These are phyloP conservation scores for Pseudogymnoascus sp. DNA, from an alignment of 2,329 filamentous ascomycete species.

Conservation along the genomic window DNA sequence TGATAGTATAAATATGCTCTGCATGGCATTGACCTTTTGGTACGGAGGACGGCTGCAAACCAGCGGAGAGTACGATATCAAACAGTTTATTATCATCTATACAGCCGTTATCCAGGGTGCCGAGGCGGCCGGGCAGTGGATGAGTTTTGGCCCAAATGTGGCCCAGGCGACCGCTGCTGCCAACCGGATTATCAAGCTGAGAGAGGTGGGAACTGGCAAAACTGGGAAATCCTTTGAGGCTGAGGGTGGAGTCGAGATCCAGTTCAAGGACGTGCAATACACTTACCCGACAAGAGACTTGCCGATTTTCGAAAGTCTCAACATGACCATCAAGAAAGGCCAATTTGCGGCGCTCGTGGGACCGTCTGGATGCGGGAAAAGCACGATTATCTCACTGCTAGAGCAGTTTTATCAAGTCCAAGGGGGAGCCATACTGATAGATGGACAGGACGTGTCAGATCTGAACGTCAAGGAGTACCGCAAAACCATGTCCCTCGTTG, in stretches of 20 bases:
- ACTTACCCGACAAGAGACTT: slow-evolving; percentile 51
- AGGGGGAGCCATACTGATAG: slow-evolving; percentile 56
- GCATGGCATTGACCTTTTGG: slow-evolving; percentile 54
- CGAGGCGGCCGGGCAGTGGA: slow-evolving; percentile 45
- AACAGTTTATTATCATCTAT: slow-evolving; percentile 48
- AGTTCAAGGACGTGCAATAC: slow-evolving; percentile 50
- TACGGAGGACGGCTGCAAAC: slow-evolving; percentile 37
- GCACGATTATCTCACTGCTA: slow-evolving; percentile 56
- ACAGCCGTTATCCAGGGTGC: slow-evolving; percentile 44
- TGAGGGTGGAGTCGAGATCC: slow-evolving; percentile 44
- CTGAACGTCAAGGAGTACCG: slow-evolving; percentile 58
- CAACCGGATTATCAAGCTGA: slow-evolving; percentile 47
- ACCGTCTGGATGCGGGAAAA: slow-evolving; percentile 63
- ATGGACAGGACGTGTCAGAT: slow-evolving; percentile 50
- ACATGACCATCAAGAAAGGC: slow-evolving; percentile 56
- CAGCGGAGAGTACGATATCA: slow-evolving; percentile 33
- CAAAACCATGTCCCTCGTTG: slow-evolving; percentile 58
- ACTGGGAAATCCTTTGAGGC: slow-evolving; percentile 16
- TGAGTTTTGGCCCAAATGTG: slow-evolving; percentile 46
- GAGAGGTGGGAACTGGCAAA: slow-evolving; percentile 14
- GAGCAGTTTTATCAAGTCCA: slow-evolving; percentile 62
- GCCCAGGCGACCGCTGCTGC: slow-evolving; percentile 52
- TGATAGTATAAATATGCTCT: slow-evolving; percentile 48
- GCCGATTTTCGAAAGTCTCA: slow-evolving; percentile 52
- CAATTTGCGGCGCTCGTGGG: slow-evolving; percentile 64